phyloP scores from a whole-genome alignment of 2,329 filamentous ascomycete genomes.

The Sordariomycetes sp. region DNA sequence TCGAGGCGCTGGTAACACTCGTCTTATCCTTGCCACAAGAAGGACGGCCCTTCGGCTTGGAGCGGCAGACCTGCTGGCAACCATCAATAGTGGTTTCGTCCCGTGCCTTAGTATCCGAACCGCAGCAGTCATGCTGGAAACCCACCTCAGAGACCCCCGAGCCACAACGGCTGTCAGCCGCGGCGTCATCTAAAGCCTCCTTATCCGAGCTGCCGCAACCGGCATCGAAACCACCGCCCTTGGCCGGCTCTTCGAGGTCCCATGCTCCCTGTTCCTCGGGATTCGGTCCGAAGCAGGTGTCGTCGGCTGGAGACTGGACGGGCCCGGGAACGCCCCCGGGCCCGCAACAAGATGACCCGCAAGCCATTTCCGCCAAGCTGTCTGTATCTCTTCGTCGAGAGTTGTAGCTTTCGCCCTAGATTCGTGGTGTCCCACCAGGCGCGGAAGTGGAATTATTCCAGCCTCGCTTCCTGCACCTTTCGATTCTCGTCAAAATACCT shows the following conservation, averaged over 20 bases:
- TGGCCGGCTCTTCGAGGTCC: background rate
- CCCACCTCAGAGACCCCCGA: background rate
- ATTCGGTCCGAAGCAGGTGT: background rate
- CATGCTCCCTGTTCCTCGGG: too few species aligned
- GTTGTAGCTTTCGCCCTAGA: too few species aligned
- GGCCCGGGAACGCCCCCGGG: background rate
- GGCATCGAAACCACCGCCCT: background rate
- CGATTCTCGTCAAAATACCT: too few species aligned
- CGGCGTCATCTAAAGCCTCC: background rate
- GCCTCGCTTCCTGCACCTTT: too few species aligned
- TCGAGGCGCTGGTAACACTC: background rate
- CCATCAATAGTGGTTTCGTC: background rate
- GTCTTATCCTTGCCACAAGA: background rate
- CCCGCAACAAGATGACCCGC: background rate
- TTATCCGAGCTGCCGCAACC: background rate
- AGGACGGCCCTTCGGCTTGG: too few species aligned
- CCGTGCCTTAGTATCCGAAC: background rate
- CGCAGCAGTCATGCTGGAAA: background rate
- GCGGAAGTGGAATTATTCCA: too few species aligned
- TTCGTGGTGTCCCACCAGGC: too few species aligned
- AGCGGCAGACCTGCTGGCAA: background rate
- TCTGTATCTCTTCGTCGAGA: background rate
- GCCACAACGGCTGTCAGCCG: background rate
- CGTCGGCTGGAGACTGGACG: background rate
- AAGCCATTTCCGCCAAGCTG: background rate